Percentiles rank a stretch among this genome's conserved stretches.
These are phyloP conservation scores for Lachnellula occidentalis DNA, from an alignment of 2,329 filamentous ascomycete species.

Conservation along the genomic window DNA sequence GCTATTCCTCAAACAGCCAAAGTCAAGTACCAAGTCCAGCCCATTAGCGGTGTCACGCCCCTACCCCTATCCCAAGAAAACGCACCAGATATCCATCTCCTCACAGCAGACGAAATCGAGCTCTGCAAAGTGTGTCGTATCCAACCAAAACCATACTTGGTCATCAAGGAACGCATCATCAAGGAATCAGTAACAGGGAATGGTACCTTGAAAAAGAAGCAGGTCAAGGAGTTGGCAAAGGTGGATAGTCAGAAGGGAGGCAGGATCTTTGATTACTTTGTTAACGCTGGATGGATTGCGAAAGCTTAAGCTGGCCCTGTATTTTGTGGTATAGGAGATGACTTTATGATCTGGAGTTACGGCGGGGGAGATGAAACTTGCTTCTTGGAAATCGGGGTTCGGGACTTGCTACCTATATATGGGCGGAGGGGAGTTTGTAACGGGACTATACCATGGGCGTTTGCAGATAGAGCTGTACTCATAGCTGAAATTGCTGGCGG, in stretches of 20 bases:
- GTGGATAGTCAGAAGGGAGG: constrained; percentile 82
- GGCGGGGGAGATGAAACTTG: not conserved
- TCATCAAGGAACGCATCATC: constrained; percentile 89
- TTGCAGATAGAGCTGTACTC: too few relatives aligned
- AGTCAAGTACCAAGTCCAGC: constrained; percentile 47
- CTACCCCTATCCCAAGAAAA: constrained; percentile 45
- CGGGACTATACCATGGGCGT: too few relatives aligned
- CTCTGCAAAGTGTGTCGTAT: constrained; percentile 79
- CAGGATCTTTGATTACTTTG: constrained; percentile 90
- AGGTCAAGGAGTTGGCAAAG: constrained; percentile 77
- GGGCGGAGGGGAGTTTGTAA: too few relatives aligned
- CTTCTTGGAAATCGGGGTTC: not conserved
- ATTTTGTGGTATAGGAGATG: not conserved
- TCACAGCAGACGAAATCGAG: constrained; percentile 78
- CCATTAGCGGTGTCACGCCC: constrained; percentile 39
- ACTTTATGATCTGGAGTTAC: not conserved
- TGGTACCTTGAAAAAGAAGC: constrained; percentile 87
- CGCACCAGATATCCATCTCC: constrained; percentile 75
- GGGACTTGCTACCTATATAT: not conserved
- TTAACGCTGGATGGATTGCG: constrained; percentile 85
- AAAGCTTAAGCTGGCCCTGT: constrained; percentile 53
- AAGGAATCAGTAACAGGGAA: constrained; percentile 87
- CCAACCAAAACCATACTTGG: constrained; percentile 90
- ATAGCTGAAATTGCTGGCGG: too few relatives aligned
- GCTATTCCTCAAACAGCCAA: constrained; percentile 35